Percentiles rank a stretch among this genome's conserved stretches.
Conservation (phyloP, 2,329 filamentous ascomycete genomes). For the Chrysoporthe austroafricana region DNA sequence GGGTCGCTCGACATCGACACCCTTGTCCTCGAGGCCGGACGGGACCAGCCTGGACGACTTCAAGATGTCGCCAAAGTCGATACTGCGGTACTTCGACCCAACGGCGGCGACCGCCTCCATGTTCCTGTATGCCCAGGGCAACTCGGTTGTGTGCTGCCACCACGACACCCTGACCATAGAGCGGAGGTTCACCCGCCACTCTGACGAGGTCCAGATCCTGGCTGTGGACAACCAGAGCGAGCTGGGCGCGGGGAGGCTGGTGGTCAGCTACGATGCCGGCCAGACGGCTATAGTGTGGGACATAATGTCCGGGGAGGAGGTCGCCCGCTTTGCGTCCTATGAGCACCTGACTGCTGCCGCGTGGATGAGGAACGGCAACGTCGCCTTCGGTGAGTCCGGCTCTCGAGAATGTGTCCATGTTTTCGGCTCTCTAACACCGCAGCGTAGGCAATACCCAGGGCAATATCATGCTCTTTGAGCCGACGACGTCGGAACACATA, state of each 20-base stretch:
- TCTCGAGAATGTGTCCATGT: not conserved
- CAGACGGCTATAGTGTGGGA: constrained; percentile 98
- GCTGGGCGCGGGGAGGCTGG: constrained; percentile 78
- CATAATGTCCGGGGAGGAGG: constrained; percentile 85
- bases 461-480: constrained; percentile 93
- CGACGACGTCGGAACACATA: constrained; percentile 88
- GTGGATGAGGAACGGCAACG: constrained; percentile 97
- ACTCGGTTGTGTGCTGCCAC: constrained; percentile 82
- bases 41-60: constrained; percentile 55
- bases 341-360: constrained; percentile 81
- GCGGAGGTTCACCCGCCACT: constrained; percentile 80
- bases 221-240: constrained; percentile 92
- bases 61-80: constrained; percentile 53
- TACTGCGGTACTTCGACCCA: constrained; percentile 72
- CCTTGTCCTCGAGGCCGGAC: constrained; percentile 51
- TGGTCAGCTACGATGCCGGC: constrained; percentile 90
- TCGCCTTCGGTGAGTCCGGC: constrained; percentile 80
- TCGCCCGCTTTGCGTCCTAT: constrained; percentile 91
- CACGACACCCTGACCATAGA: constrained; percentile 93
- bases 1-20: constrained; percentile 61
- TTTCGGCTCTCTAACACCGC: not conserved
- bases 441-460: constrained; percentile 82
- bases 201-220: constrained; percentile 81
- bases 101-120: constrained; percentile 90
- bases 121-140: constrained; percentile 86